Base-by-base conservation (phyloP, 306 rosid species). In the Medicago lupulina region DNA sequence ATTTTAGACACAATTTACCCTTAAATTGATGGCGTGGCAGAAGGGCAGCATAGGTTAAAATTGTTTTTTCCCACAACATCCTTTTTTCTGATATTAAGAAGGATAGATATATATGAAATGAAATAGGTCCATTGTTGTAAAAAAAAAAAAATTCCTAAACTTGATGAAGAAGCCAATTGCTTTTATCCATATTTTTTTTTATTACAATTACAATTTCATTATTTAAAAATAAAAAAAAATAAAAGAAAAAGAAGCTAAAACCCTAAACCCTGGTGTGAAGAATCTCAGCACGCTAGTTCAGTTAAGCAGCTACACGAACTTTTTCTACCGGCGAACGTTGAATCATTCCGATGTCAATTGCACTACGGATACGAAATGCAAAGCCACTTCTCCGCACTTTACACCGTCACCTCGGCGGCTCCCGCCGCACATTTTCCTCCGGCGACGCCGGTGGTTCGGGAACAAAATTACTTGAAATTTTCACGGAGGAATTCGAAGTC, bases 401-500 rank as follows among this genome's bases (percentile, higher is more conserved):
- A 3, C 78, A 72, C 60, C 50, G 41, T 11, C 21, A 66, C 68
- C 69, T 79, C 7, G 83, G 84, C 1, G 81, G 84, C 1, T 86
- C 86, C 79, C 89, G 91, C 53, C 90, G 93, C 53, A 75, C 87
- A 62, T 38, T 89, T 31, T 89, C 86, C 89, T 72, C 85, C 76
- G 92, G 94, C 61, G 78, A 81, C 36, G 94, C 94, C 28, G 94
- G 96, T 68, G 49, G 51, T 82, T 86, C 69, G 43, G 14, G 31
- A 23, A 83, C 88, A 44, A 87, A 88, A 81, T 75, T 85, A 40
- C 90, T 92, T n/a, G 93, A 90, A 23, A 67, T 75, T 16, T 83
- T 84, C 87, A 86, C 40, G 8, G 99, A 95, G 70, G 96, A 92
- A 68, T 90, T 95, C 72, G 99, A 95, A 78, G 75, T 92, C 8